These are phyloP conservation scores for Trichoderma orchidacearum DNA, from an alignment of 495 filamentous ascomycete species.

Conservation along the genomic window DNA sequence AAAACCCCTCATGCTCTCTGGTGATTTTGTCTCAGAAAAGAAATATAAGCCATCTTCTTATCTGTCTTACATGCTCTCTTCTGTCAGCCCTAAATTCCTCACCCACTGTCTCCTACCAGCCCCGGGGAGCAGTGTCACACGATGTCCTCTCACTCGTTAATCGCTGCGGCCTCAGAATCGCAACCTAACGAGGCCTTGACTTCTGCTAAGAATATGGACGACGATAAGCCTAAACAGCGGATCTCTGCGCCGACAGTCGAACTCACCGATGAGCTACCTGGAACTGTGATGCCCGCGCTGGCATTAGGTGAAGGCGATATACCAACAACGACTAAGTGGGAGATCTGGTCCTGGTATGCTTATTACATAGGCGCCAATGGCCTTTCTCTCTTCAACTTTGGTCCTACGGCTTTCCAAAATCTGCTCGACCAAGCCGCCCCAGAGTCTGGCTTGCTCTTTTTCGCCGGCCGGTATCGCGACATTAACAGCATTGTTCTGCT, in stretches of 20 bases:
- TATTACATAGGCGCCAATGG: conserved; percentile 61
- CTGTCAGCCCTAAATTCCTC: background rate
- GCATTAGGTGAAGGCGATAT: background rate
- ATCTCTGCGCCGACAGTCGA: background rate
- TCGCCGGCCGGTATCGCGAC: conserved; percentile 35
- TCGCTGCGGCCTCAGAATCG: background rate
- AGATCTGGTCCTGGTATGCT: conserved; percentile 55
- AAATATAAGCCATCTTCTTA: background rate
- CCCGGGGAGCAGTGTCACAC: background rate
- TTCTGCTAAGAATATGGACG: background rate
- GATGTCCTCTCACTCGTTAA: background rate
- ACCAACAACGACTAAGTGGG: conserved; percentile 32
- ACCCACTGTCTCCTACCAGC: background rate
- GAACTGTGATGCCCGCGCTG: background rate
- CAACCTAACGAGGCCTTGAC: background rate
- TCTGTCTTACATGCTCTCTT: background rate
- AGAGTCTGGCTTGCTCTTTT: conserved; percentile 29
- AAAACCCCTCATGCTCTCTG: background rate
- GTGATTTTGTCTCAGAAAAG: background rate
- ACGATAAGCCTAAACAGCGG: background rate
- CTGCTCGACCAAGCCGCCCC: conserved; percentile 44
- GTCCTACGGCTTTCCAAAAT: conserved; percentile 53
- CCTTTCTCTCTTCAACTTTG: conserved; percentile 54
- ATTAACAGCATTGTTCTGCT: conserved; percentile 50
- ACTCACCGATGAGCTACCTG: background rate